A percentile compares a stretch with the other conserved stretches of the same genome.
Evolutionary conservation across 2,329 filamentous ascomycete genomes (phyloP).

Genomic region (Neonectria coccinea): DNA sequence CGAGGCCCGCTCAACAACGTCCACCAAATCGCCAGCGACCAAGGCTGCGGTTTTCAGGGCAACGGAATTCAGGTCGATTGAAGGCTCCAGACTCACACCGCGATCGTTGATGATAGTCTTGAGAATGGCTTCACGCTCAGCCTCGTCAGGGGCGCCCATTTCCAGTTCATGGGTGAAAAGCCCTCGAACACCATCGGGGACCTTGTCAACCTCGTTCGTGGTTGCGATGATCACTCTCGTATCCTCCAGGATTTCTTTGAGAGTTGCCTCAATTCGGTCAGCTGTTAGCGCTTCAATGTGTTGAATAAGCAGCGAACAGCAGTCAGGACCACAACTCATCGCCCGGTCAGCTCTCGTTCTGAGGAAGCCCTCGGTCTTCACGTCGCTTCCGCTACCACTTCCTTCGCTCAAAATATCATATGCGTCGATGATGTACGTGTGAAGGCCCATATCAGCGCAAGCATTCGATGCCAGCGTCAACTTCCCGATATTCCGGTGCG

Average conservation of each 20-base stretch:
- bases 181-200: slow-evolving; percentile 88
- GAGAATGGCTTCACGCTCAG: slow-evolving; percentile 89
- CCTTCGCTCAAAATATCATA: slow-evolving; percentile 97
- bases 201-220: slow-evolving; percentile 93
- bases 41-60: slow-evolving; percentile 96
- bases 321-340: slow-evolving; percentile 86
- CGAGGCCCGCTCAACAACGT: slow-evolving; percentile 91
- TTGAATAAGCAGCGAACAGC: slow-evolving; percentile 85
- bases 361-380: slow-evolving; percentile 92
- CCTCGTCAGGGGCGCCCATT: slow-evolving; percentile 91
- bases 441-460: slow-evolving; percentile 89
- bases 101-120: slow-evolving; percentile 81
- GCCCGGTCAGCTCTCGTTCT: slow-evolving; percentile 89
- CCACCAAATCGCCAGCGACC: slow-evolving; percentile 92
- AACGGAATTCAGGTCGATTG: slow-evolving; percentile 85
- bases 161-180: slow-evolving; percentile 97
- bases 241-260: slow-evolving; percentile 85
- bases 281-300: slow-evolving; percentile 93
- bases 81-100: slow-evolving; percentile 80
- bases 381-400: slow-evolving; percentile 82
- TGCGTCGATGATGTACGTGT: slow-evolving; percentile 88
- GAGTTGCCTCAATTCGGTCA: slow-evolving; percentile 86
- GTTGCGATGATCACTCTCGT: slow-evolving; percentile 90
- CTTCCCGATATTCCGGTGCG: slow-evolving; percentile 94
- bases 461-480: slow-evolving; percentile 80